Percentiles rank a stretch among this genome's conserved stretches.
These are phyloP conservation scores for Lithohypha guttulata DNA, from an alignment of 2,329 filamentous ascomycete species.

Conservation along the genomic window DNA sequence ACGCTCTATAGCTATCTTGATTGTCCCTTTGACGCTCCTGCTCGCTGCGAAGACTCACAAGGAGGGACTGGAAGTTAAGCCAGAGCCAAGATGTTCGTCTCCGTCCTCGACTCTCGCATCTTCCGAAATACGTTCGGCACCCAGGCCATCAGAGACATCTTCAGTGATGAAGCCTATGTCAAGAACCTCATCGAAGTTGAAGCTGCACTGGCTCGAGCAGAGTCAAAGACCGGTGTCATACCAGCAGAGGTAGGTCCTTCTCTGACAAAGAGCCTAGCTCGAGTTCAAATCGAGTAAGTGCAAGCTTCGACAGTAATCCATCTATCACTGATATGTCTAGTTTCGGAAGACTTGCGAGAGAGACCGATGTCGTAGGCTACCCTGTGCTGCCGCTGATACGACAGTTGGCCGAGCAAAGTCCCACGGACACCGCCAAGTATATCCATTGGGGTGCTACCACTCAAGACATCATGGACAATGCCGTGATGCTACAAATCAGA, in stretches of 20 bases:
- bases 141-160: conserved; percentile 21
- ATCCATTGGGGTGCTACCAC: conserved; percentile 51
- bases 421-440: conserved; percentile 30
- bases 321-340: conserved; percentile 4
- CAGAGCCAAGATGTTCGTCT: conserved; percentile 17
- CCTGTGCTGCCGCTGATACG: conserved; percentile 22
- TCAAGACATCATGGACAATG: conserved; percentile 50
- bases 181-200: conserved; percentile 19
- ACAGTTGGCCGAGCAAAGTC: conserved; percentile 19
- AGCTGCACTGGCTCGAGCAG: conserved; percentile 21
- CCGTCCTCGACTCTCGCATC: conserved; percentile 22
- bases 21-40: neutral
- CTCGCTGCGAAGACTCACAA: neutral
- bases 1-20: neutral
- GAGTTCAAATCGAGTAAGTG: conserved; percentile 15
- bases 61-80: neutral
- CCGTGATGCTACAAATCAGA: conserved; percentile 44
- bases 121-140: conserved; percentile 22
- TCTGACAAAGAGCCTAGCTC: conserved; percentile 14
- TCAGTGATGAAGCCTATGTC: conserved; percentile 22
- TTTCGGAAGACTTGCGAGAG: conserved; percentile 18
- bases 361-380: conserved; percentile 24
- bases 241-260: conserved; percentile 17
- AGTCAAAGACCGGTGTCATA: conserved; percentile 20
- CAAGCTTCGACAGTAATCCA: neutral